Evolutionary conservation across 2,329 filamentous ascomycete species (phyloP).

Genomic region (Epichloe aotearoae): DNA sequence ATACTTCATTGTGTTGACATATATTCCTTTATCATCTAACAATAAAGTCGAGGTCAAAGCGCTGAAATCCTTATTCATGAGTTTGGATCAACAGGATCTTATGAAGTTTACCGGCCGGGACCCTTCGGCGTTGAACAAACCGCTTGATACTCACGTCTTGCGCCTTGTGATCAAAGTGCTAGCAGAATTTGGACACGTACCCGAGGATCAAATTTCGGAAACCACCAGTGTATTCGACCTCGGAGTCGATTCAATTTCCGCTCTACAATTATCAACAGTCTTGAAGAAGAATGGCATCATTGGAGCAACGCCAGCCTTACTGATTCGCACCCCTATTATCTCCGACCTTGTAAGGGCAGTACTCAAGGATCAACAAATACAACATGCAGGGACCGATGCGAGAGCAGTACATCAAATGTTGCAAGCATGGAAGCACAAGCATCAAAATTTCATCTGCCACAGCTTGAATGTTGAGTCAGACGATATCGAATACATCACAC

Average conservation of each 20-base stretch:
- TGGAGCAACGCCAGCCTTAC: slow-evolving; percentile 46
- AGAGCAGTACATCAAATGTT: slow-evolving; percentile 46
- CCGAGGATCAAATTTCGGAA: slow-evolving; percentile 30
- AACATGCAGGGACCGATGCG: slow-evolving; percentile 11
- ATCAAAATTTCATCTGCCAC: slow-evolving; percentile 38
- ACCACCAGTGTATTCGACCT: slow-evolving; percentile 68
- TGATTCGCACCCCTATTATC: slow-evolving; percentile 51
- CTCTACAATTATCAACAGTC: slow-evolving; percentile 52
- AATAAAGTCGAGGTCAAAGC: slow-evolving; percentile 75
- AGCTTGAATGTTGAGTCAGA: slow-evolving; percentile 34
- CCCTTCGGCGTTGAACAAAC: slow-evolving; percentile 11
- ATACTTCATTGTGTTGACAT: slow-evolving; percentile 58
- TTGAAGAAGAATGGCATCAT: slow-evolving; percentile 51
- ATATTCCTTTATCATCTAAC: slow-evolving; percentile 71
- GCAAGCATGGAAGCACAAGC: slow-evolving; percentile 48
- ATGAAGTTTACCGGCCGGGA: slow-evolving; percentile 36
- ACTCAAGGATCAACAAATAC: neutral
- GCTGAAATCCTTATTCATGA: slow-evolving; percentile 52
- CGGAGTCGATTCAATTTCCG: slow-evolving; percentile 79
- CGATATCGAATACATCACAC: slow-evolving; percentile 59
- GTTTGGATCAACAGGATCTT: slow-evolving; percentile 45
- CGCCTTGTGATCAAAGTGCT: slow-evolving; percentile 40
- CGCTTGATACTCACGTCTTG: slow-evolving; percentile 25
- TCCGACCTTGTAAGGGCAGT: slow-evolving; percentile 31
- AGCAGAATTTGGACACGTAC: slow-evolving; percentile 34